Percentiles rank a stretch among this genome's conserved stretches.
phyloP scores from a whole-genome alignment of 768 basidiomycete genomes.

The Trametopsis cervina region DNA sequence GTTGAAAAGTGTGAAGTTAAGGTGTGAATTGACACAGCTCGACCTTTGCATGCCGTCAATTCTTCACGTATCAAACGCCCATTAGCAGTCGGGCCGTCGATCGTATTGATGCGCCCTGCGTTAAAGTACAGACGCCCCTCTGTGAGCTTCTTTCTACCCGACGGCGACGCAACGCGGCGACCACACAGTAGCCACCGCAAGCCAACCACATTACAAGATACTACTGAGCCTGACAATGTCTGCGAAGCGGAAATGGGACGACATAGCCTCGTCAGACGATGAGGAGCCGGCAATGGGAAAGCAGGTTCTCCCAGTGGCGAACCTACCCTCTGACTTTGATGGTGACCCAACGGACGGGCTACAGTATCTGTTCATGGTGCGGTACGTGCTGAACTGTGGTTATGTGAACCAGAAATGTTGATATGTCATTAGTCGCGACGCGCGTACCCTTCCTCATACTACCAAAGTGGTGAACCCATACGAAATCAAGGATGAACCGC shows the following conservation, averaged over 20 bases:
- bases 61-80: too few species aligned
- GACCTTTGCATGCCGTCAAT: too few species aligned
- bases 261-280: slow-evolving; percentile 45
- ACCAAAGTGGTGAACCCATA: slow-evolving; percentile 69
- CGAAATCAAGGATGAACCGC: slow-evolving; percentile 29
- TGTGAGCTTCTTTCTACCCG: too few species aligned
- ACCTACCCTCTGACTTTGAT: slow-evolving; percentile 63
- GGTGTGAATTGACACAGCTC: too few species aligned
- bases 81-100: background rate
- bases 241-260: slow-evolving; percentile 50
- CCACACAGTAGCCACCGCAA: too few species aligned
- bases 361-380: slow-evolving; percentile 77
- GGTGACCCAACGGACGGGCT: slow-evolving; percentile 62
- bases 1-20: too few species aligned
- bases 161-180: too few species aligned
- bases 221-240: background rate
- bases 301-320: slow-evolving; percentile 77
- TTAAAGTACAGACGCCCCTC: too few species aligned
- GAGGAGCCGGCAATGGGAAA: slow-evolving; percentile 57
- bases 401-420: background rate
- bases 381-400: slow-evolving; percentile 36
- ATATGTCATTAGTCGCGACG: slow-evolving; percentile 54
- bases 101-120: background rate
- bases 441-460: slow-evolving; percentile 53
- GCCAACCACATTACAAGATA: background rate